Conservation (phyloP, 2,329 filamentous ascomycete species). For the Fusarium phyllophilum region DNA sequence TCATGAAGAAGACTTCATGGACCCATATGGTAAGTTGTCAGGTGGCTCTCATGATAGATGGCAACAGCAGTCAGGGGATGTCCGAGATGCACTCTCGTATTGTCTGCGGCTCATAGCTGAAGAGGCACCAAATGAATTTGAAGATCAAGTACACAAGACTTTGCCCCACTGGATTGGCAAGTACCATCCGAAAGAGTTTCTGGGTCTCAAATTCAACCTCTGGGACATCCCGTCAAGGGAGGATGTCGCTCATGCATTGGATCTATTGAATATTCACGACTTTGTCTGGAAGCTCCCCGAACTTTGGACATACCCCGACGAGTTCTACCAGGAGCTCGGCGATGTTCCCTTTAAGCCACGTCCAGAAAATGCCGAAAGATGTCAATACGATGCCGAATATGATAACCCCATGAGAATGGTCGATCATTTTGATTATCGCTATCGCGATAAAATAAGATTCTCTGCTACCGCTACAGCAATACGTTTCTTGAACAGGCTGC, state of each 20-base stretch:
- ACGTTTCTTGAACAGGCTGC: not conserved
- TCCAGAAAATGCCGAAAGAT: not conserved
- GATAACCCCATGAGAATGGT: not conserved
- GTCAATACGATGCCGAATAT: not conserved
- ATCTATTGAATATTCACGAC: not conserved
- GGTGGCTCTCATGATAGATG: not conserved
- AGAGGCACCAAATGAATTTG: not conserved
- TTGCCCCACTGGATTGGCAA: not conserved
- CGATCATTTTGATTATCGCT: not conserved
- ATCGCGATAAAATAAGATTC: not conserved
- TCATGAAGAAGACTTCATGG: not conserved
- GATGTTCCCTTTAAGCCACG: accelerated
- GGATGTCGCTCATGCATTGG: accelerated
- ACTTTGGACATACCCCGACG: accelerated
- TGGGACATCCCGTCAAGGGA: not conserved
- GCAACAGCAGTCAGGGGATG: not conserved
- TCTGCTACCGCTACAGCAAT: conserved; percentile 26
- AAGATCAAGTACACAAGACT: accelerated
- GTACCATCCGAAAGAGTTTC: not conserved
- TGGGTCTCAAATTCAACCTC: not conserved
- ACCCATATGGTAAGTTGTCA: accelerated
- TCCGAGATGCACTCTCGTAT: not conserved
- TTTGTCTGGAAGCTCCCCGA: not conserved
- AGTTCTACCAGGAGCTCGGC: not conserved
- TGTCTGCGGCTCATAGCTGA: not conserved